These are phyloP conservation scores for Candida dendrica DNA, from an alignment of 805 yeast species.

Conservation along the genomic window DNA sequence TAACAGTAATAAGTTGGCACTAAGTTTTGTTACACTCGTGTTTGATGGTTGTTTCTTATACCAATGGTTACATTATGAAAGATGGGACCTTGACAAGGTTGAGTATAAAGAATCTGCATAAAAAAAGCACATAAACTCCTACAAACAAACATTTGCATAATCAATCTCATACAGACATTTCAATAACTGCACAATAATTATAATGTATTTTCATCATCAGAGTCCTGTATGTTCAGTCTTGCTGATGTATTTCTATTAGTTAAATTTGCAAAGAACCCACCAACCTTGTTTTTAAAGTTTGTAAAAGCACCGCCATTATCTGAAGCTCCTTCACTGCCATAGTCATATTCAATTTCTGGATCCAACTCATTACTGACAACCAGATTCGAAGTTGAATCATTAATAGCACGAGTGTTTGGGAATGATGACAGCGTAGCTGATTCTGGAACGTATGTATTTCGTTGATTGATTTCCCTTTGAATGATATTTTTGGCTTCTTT, in stretches of 20 bases:
- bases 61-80: conserved; percentile 26
- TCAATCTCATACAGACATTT: too few species aligned
- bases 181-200: too few species aligned
- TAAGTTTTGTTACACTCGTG: conserved; percentile 29
- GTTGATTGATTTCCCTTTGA: conserved; percentile 12
- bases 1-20: conserved; percentile 32
- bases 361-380: not conserved
- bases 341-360: not conserved
- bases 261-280: not conserved
- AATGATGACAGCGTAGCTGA: not conserved
- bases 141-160: too few species aligned
- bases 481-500: conserved; percentile 19
- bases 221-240: not conserved
- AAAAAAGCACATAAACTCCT: too few species aligned
- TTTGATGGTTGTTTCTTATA: conserved; percentile 31
- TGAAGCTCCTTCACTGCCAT: not conserved
- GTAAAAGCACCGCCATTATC: not conserved
- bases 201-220: not conserved
- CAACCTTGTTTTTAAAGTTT: not conserved
- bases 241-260: not conserved
- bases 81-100: not conserved
- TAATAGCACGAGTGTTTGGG: not conserved
- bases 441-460: not conserved
- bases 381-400: not conserved
- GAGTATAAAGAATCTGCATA: not conserved